These are phyloP conservation scores for Ophiostoma australiae DNA, from an alignment of 2,329 filamentous ascomycete species.

Conservation along the genomic window DNA sequence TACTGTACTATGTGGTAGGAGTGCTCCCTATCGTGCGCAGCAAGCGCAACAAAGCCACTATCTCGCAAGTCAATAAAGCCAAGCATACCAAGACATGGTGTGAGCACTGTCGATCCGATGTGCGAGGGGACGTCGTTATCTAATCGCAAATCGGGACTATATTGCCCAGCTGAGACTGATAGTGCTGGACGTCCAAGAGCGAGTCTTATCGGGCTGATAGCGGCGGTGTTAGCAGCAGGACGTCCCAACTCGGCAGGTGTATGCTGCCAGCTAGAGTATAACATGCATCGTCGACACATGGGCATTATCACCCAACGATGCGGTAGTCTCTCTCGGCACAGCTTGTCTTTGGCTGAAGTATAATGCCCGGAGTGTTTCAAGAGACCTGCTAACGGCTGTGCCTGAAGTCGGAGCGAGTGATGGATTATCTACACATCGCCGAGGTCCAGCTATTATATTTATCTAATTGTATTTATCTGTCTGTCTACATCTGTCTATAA, in stretches of 20 bases:
- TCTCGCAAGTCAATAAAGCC: neutral
- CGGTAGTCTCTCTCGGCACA: no score
- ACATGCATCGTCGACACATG: neutral
- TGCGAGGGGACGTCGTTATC: neutral
- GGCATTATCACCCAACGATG: neutral
- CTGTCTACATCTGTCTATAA: no score
- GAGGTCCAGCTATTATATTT: no score
- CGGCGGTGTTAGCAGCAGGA: neutral
- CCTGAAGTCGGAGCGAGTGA: no score
- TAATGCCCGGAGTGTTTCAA: no score
- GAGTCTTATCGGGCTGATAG: neutral
- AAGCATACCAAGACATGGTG: conserved; percentile 4
- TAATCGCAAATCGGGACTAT: neutral
- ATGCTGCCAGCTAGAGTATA: neutral
- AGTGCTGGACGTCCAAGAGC: neutral
- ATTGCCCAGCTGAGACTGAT: neutral
- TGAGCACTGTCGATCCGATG: conserved; percentile 1
- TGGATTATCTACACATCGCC: no score
- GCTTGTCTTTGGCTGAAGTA: no score
- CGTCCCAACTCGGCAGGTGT: neutral
- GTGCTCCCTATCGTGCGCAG: neutral
- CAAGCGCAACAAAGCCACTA: neutral
- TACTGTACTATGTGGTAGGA: no score
- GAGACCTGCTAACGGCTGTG: no score
- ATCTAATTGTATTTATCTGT: no score